These are phyloP conservation scores for Bassia scoparia DNA, from an alignment of 148 eudicot genomes.

Conservation along the genomic window DNA sequence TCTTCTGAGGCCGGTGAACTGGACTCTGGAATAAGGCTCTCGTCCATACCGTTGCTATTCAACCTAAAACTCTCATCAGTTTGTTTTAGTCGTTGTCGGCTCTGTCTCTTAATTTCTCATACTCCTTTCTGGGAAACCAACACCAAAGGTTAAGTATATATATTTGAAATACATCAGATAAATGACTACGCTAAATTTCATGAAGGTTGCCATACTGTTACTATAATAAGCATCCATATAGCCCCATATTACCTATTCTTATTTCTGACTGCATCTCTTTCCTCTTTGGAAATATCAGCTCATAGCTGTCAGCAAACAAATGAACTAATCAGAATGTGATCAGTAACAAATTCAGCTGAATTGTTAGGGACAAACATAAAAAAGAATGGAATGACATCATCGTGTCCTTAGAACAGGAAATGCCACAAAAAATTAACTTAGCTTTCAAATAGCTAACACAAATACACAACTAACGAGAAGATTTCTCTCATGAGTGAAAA, in stretches of 20 bases:
- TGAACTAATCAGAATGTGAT: neutral
- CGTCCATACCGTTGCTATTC: conserved; percentile 37
- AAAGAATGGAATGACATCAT: too few relatives aligned
- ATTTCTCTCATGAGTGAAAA: too few relatives aligned
- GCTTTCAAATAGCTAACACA: neutral
- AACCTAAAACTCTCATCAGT: conserved; percentile 26
- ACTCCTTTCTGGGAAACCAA: conserved; percentile 64
- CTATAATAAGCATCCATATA: conserved; percentile 1
- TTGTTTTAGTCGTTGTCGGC: conserved; percentile 55
- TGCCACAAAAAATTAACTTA: neutral
- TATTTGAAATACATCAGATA: neutral
- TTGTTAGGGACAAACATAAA: neutral
- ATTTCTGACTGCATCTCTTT: conserved; percentile 55
- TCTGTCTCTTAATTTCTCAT: conserved; percentile 73
- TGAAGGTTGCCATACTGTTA: neutral
- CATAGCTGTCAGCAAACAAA: conserved; percentile 53
- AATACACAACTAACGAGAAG: too few relatives aligned
- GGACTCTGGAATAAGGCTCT: conserved; percentile 30
- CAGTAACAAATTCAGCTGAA: neutral
- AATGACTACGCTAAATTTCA: neutral
- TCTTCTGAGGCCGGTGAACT: conserved; percentile 74
- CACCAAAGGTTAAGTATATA: neutral
- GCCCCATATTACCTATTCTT: conserved; percentile 54
- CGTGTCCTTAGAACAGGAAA: neutral
- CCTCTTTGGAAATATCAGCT: conserved; percentile 69